Percentiles rank a stretch among this genome's conserved stretches.
phyloP scores from a whole-genome alignment of 108 stramenopile species.

The Pseudonitzschia pungens region DNA sequence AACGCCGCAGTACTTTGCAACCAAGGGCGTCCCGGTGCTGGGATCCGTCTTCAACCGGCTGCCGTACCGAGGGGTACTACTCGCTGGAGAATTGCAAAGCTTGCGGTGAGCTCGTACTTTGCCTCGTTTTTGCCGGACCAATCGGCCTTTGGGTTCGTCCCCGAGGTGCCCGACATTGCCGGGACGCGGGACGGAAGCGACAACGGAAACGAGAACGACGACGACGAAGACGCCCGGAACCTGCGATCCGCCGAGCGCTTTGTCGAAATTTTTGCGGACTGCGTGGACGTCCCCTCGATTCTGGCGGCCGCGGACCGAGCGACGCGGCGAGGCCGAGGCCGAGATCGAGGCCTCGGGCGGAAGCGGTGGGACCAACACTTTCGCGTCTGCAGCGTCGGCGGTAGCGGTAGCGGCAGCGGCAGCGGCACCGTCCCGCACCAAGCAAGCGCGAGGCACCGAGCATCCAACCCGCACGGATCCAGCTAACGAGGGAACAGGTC shows the following conservation, averaged over 20 bases:
- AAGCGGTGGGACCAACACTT: conserved; percentile 1
- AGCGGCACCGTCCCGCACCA: not conserved
- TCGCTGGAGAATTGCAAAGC: conserved; percentile 76
- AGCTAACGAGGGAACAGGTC: conserved; percentile 35
- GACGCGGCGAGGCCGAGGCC: too few species aligned
- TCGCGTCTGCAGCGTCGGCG: conserved; percentile 52
- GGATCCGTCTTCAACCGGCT: conserved; percentile 91
- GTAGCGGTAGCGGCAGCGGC: conserved; percentile 34
- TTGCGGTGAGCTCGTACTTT: conserved; percentile 76
- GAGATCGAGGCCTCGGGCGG: too few species aligned
- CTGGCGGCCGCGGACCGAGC: not conserved
- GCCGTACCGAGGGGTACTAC: conserved; percentile 77
- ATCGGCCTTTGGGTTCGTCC: conserved; percentile 79
- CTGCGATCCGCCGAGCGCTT: not conserved
- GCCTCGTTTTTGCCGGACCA: conserved; percentile 48
- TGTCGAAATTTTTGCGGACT: not conserved
- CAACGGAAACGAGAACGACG: not conserved
- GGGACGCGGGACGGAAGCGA: not conserved
- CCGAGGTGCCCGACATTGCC: conserved; percentile 50
- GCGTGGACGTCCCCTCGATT: not conserved
- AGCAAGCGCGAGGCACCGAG: not conserved
- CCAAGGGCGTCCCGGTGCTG: conserved; percentile 67
- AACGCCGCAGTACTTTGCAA: conserved; percentile 91
- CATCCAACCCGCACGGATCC: not conserved
- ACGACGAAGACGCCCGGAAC: not conserved